Percentiles rank a stretch among this genome's conserved stretches.
These are phyloP conservation scores for Vachellia collinsii DNA, from an alignment of 306 rosid species.

Conservation along the genomic window DNA sequence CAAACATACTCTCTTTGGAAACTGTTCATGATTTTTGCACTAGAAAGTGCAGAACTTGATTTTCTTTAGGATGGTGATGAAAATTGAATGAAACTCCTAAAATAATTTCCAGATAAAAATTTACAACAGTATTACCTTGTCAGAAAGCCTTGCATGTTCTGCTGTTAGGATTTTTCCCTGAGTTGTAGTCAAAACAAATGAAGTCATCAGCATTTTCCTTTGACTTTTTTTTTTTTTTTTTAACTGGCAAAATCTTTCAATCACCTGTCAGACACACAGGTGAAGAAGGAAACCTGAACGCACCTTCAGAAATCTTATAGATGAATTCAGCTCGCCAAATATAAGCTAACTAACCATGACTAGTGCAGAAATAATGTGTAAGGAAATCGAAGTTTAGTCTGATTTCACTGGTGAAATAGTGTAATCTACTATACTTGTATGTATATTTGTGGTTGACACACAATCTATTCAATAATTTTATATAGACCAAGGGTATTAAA, in stretches of 20 bases:
- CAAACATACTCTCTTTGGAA: neutral
- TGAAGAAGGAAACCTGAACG: neutral
- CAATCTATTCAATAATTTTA: no score
- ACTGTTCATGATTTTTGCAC: no score
- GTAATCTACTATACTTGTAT: neutral
- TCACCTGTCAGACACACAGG: neutral
- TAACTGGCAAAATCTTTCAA: neutral
- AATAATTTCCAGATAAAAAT: neutral
- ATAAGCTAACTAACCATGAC: neutral
- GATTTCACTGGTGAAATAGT: neutral
- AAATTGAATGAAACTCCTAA: neutral
- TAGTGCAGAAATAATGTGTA: neutral
- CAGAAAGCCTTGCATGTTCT: neutral
- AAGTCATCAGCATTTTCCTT: neutral
- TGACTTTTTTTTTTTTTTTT: neutral
- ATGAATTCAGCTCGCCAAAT: neutral
- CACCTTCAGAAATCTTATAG: neutral
- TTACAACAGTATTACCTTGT: neutral
- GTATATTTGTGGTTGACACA: neutral
- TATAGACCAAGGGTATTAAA: neutral
- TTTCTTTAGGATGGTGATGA: neutral
- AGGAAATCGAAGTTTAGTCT: neutral
- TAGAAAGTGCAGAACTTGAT: neutral
- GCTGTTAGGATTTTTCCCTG: neutral
- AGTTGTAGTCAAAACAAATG: neutral